phyloP scores from a whole-genome alignment of 768 basidiomycete genomes.

The Serendipita sp. region DNA sequence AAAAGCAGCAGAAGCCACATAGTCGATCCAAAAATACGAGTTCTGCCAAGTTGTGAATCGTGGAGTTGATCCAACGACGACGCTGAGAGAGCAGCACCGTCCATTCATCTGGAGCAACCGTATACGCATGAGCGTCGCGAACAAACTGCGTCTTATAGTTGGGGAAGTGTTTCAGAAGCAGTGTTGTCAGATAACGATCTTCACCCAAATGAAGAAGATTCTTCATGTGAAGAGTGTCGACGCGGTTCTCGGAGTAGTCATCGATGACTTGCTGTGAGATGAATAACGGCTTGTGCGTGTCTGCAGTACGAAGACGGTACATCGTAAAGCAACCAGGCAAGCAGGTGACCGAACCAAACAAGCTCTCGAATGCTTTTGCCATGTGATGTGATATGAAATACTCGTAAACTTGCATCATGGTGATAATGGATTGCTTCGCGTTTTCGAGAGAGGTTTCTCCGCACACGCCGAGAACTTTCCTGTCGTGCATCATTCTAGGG shows the following conservation, averaged over 20 bases:
- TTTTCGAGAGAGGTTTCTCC: slow-evolving; percentile 91
- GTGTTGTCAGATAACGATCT: slow-evolving; percentile 95
- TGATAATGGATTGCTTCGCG: slow-evolving; percentile 85
- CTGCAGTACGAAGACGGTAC: slow-evolving; percentile 85
- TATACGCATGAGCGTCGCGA: slow-evolving; percentile 84
- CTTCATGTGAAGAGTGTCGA: slow-evolving; percentile 98
- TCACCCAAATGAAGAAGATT: slow-evolving; percentile 95
- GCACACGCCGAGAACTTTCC: slow-evolving; percentile 83
- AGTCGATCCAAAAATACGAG: slow-evolving; percentile 81
- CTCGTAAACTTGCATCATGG: slow-evolving; percentile 99
- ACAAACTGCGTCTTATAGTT: slow-evolving; percentile 90
- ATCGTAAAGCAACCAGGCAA: slow-evolving; percentile 98
- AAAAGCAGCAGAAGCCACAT: slow-evolving; percentile 97
- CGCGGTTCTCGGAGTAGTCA: slow-evolving; percentile 91
- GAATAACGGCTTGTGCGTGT: slow-evolving; percentile 88
- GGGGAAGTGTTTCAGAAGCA: slow-evolving; percentile 92
- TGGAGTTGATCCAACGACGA: slow-evolving; percentile 99
- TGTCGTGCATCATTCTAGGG: slow-evolving; percentile 88
- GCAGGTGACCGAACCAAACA: slow-evolving; percentile 97
- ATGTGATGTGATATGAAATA: slow-evolving; percentile 99
- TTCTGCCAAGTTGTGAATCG: slow-evolving; percentile 91
- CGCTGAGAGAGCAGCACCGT: slow-evolving; percentile 86
- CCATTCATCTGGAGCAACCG: slow-evolving; percentile 94
- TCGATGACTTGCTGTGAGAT: slow-evolving; percentile 80
- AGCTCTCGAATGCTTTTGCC: slow-evolving; percentile 92